These are phyloP conservation scores for Aspergillus terreus DNA, from an alignment of 2,329 filamentous ascomycete species.

Conservation along the genomic window DNA sequence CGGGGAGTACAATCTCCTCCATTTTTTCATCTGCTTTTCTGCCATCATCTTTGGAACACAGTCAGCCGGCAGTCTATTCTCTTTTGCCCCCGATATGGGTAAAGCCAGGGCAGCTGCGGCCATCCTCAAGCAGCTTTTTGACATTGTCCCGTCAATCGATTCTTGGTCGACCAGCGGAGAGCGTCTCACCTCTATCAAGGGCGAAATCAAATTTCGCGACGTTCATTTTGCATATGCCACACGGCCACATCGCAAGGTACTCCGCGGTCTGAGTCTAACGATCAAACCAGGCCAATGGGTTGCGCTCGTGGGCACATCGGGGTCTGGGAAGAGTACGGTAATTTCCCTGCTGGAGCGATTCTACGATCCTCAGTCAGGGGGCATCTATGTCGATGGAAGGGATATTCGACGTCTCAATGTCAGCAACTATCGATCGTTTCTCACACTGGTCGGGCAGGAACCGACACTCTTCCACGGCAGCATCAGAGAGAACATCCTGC, in stretches of 20 bases:
- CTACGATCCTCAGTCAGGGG: constrained; percentile 81
- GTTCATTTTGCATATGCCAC: constrained; percentile 95
- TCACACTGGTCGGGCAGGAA: constrained; percentile 90
- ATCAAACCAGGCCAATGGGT: constrained; percentile 46
- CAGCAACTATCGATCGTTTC: constrained; percentile 78
- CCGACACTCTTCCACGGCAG: constrained; percentile 92
- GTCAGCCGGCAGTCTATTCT: constrained; percentile 24
- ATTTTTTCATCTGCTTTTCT: constrained; percentile 45
- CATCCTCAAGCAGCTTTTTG: constrained; percentile 40
- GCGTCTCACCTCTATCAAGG: neutral
- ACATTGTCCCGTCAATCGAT: constrained; percentile 28
- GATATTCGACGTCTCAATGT: constrained; percentile 79
- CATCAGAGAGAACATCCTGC: constrained; percentile 82
- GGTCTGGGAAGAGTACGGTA: constrained; percentile 91
- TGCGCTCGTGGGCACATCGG: constrained; percentile 88
- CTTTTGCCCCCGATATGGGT: constrained; percentile 27
- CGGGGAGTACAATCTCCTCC: constrained; percentile 40
- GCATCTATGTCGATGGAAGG: constrained; percentile 75
- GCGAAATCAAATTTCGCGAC: constrained; percentile 76
- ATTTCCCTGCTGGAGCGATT: constrained; percentile 91
- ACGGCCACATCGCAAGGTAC: constrained; percentile 83
- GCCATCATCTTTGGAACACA: constrained; percentile 35
- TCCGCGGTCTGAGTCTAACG: constrained; percentile 69
- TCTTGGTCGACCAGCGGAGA: neutral
- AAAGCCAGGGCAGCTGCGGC: constrained; percentile 29